phyloP scores from a whole-genome alignment of 768 basidiomycete genomes.

The Russula dissimulans region DNA sequence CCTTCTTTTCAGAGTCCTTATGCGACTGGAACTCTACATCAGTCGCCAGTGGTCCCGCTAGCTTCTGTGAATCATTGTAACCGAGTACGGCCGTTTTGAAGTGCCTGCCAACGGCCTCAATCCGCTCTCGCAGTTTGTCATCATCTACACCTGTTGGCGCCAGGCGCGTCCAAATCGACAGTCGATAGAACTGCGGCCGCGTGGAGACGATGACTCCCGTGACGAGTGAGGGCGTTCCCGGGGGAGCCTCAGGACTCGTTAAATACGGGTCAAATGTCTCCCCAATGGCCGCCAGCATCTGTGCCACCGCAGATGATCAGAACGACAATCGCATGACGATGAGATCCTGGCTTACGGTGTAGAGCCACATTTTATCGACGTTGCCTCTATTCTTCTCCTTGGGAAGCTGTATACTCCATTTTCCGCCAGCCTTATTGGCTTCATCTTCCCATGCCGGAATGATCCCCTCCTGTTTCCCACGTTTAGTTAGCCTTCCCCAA shows the following conservation, averaged over 20 bases:
- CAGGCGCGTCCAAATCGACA: slow-evolving; percentile 95
- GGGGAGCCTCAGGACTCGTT: slow-evolving; percentile 36
- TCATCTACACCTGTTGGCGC: slow-evolving; percentile 51
- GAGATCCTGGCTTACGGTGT: slow-evolving; percentile 53
- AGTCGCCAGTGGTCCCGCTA: slow-evolving; percentile 81
- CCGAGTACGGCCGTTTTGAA: slow-evolving; percentile 91
- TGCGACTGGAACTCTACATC: slow-evolving; percentile 94
- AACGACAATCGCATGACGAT: slow-evolving; percentile 3
- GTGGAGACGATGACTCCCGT: slow-evolving; percentile 95
- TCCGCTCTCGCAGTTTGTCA: slow-evolving; percentile 61
- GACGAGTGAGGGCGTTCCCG: slow-evolving; percentile 36
- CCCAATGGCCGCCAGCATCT: slow-evolving; percentile 99
- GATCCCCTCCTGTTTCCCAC: slow-evolving; percentile 64
- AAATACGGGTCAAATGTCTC: slow-evolving; percentile 94
- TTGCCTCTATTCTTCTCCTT: slow-evolving; percentile 80
- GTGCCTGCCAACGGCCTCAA: slow-evolving; percentile 76
- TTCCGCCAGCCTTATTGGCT: slow-evolving; percentile 94
- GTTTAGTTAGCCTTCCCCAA: background rate
- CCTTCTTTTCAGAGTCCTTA: slow-evolving; percentile 93
- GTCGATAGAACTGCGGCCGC: slow-evolving; percentile 88
- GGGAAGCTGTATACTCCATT: slow-evolving; percentile 97
- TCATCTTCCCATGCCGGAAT: slow-evolving; percentile 98
- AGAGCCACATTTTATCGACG: slow-evolving; percentile 97
- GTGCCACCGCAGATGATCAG: slow-evolving; percentile 2
- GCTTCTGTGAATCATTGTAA: slow-evolving; percentile 59